Percentiles rank a stretch among this genome's conserved stretches.
These are phyloP conservation scores for Cyclotella atomus DNA, from an alignment of 108 stramenopile genomes.

Conservation along the genomic window DNA sequence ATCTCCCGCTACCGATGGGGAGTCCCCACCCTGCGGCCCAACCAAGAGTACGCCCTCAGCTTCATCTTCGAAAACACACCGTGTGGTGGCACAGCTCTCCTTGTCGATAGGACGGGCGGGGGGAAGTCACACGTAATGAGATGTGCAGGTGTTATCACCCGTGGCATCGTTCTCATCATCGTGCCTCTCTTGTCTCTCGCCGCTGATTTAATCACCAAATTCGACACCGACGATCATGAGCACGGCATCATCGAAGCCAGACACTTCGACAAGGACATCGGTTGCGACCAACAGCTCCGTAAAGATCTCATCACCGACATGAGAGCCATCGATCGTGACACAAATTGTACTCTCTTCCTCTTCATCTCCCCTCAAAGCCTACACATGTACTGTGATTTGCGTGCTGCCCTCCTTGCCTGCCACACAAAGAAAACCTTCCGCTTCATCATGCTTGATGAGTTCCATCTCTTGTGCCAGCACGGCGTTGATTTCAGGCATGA, in stretches of 20 bases:
- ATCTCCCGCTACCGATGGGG: too few relatives aligned
- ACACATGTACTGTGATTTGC: background rate
- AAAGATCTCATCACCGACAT: background rate
- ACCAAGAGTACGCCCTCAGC: background rate
- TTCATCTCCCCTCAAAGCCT: slow-evolving; percentile 3
- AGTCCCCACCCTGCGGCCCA: too few relatives aligned
- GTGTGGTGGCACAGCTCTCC: background rate
- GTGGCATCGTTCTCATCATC: background rate
- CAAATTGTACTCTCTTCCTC: background rate
- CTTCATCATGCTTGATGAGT: background rate
- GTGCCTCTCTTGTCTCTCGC: background rate
- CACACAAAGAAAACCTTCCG: background rate
- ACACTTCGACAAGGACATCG: slow-evolving; percentile 5
- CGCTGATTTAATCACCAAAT: background rate
- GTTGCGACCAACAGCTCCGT: background rate
- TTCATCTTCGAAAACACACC: background rate
- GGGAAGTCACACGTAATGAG: background rate
- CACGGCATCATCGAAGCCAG: background rate
- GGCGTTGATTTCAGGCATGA: background rate
- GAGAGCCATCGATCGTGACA: background rate
- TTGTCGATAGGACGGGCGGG: background rate
- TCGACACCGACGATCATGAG: background rate
- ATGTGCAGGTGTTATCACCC: background rate
- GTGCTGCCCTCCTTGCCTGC: background rate
- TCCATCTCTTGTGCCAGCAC: slow-evolving; percentile 2